These are phyloP conservation scores for Claviceps sp. DNA, from an alignment of 2,329 filamentous ascomycete genomes.

Conservation along the genomic window DNA sequence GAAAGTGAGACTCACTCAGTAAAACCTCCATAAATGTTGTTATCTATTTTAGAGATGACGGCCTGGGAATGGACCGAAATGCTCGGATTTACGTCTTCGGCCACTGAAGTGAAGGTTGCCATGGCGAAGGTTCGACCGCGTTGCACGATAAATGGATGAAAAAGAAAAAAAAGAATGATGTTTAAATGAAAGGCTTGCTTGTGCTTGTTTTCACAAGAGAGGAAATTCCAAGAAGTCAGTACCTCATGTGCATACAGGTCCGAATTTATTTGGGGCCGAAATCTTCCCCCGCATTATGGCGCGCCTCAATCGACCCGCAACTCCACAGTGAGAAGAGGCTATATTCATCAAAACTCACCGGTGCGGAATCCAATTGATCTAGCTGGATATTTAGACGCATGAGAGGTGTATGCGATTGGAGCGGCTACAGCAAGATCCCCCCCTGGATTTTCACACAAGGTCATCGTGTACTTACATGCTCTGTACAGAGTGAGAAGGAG, in stretches of 20 bases:
- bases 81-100: not conserved
- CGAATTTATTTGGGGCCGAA: not conserved
- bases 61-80: not conserved
- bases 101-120: not conserved
- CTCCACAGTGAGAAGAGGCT: not conserved
- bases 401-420: not conserved
- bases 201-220: not conserved
- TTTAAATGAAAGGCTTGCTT: not conserved
- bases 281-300: not conserved
- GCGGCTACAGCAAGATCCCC: not conserved
- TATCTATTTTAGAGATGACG: not conserved
- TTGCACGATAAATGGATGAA: not conserved
- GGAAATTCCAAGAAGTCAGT: no score
- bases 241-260: not conserved
- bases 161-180: not conserved
- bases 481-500: no score
- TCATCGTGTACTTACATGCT: no score
- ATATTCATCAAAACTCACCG: not conserved
- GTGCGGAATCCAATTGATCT: not conserved
- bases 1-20: not conserved
- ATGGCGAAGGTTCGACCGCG: not conserved
- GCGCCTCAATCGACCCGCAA: not conserved
- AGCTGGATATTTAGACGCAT: not conserved
- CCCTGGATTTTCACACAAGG: no score
- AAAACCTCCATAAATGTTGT: not conserved